These are phyloP conservation scores for Saccharomycopsis sp. DNA, from an alignment of 805 yeast genomes.

Conservation along the genomic window DNA sequence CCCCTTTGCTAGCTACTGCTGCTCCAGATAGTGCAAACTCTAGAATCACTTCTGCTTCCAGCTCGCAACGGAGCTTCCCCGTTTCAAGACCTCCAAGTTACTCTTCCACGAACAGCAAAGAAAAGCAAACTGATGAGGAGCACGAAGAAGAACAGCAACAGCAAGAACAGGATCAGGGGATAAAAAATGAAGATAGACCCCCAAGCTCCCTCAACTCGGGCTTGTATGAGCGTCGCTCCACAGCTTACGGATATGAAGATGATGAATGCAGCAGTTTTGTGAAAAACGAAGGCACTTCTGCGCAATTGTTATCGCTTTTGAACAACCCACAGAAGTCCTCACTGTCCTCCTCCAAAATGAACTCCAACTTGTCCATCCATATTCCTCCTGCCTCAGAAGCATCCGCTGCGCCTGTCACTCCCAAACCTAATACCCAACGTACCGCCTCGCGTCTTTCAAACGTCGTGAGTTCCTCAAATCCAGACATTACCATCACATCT, in stretches of 20 bases:
- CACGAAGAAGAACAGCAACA: neutral
- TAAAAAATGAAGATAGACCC: conserved; percentile 8
- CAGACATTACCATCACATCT: too few species aligned
- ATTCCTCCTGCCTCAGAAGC: neutral
- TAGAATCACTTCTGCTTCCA: neutral
- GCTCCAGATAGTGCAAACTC: neutral
- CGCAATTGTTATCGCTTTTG: neutral
- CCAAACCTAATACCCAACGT: neutral
- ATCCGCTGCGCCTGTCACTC: neutral
- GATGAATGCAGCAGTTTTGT: neutral
- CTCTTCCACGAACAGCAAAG: neutral
- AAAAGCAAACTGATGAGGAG: neutral
- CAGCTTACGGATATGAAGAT: conserved; percentile 9
- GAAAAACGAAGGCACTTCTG: conserved; percentile 6
- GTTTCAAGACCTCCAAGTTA: conserved; percentile 9
- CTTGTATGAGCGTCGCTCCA: conserved; percentile 14
- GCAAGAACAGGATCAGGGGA: conserved; percentile 9
- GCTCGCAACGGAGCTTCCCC: neutral
- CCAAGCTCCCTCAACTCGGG: too few species aligned
- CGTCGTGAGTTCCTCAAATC: too few species aligned
- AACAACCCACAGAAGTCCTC: neutral
- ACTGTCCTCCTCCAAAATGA: neutral
- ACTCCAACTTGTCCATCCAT: neutral
- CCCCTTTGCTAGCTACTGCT: conserved; percentile 4
- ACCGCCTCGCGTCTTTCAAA: conserved; percentile 1